phyloP scores from a whole-genome alignment of 257 asterid species.

The Capsicum pubescens region DNA sequence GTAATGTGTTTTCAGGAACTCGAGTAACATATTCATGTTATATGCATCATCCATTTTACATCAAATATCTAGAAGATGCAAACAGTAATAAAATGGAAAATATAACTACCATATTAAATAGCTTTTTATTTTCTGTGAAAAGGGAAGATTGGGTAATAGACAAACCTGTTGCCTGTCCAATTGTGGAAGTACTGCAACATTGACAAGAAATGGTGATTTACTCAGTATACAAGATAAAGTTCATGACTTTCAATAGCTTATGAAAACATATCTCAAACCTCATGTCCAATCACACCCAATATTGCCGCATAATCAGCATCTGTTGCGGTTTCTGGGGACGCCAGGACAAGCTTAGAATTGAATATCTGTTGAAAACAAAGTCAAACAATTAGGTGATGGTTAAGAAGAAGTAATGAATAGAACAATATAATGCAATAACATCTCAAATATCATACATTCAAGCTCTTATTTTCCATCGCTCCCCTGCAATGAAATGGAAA shows the following conservation, averaged over 20 bases:
- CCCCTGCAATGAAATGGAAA: slow-evolving; percentile 64
- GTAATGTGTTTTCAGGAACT: neutral
- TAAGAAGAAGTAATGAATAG: neutral
- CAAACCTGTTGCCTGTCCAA: slow-evolving; percentile 99
- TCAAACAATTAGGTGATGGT: slow-evolving; percentile 7
- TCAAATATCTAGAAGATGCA: neutral
- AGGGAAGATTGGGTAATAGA: slow-evolving; percentile 20
- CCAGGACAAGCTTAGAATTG: slow-evolving; percentile 92
- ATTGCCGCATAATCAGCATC: slow-evolving; percentile 98
- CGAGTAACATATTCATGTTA: neutral
- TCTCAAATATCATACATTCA: slow-evolving; percentile 64
- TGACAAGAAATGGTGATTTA: slow-evolving; percentile 30
- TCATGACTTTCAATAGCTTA: slow-evolving; percentile 4
- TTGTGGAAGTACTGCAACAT: slow-evolving; percentile 94
- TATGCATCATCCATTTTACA: neutral
- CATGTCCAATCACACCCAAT: slow-evolving; percentile 96
- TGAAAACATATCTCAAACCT: slow-evolving; percentile 51
- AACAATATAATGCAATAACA: neutral
- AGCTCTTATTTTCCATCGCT: slow-evolving; percentile 99
- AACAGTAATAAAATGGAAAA: neutral
- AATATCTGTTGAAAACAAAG: slow-evolving; percentile 66
- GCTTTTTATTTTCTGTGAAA: neutral
- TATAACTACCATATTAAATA: neutral
- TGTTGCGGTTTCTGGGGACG: slow-evolving; percentile 94
- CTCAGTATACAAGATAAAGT: neutral